Percentiles rank a stretch among this genome's conserved stretches.
Evolutionary conservation across 345 rosid species (phyloP).

Genomic region (Balakata baccata): DNA sequence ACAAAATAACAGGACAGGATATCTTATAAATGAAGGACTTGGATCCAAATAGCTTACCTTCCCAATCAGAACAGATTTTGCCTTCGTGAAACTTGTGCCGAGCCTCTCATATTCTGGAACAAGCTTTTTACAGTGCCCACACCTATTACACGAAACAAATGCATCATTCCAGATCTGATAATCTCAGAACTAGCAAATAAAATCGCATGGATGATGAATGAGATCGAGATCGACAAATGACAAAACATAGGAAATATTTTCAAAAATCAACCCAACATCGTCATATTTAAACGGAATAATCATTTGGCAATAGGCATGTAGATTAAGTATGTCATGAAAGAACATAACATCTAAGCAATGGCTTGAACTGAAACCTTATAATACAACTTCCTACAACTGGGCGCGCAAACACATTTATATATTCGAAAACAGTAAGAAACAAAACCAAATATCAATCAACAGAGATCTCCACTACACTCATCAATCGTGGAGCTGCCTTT

Average conservation of each 20-base stretch:
- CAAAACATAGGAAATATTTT: not conserved
- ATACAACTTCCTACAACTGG: not conserved
- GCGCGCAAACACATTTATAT: not conserved
- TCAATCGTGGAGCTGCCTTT: not conserved
- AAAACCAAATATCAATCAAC: not conserved
- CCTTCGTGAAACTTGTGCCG: conserved; percentile 83
- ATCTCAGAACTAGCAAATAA: not conserved
- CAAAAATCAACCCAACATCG: not conserved
- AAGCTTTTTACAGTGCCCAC: conserved; percentile 99
- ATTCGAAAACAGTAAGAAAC: not conserved
- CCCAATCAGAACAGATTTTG: conserved; percentile 80
- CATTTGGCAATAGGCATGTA: not conserved
- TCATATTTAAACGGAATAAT: not conserved
- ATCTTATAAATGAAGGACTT: not conserved
- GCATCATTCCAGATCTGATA: not conserved
- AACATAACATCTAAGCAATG: not conserved
- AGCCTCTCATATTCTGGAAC: conserved; percentile 95
- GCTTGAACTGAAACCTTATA: not conserved
- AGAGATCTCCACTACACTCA: not conserved
- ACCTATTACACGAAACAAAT: conserved; percentile 44
- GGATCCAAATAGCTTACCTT: conserved; percentile 47
- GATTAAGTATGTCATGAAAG: not conserved
- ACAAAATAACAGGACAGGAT: not conserved
- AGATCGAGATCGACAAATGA: not conserved
- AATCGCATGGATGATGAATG: not conserved